Base-by-base conservation (phyloP, 179 eudicot genomes). In the Corrigiola litoralis region DNA sequence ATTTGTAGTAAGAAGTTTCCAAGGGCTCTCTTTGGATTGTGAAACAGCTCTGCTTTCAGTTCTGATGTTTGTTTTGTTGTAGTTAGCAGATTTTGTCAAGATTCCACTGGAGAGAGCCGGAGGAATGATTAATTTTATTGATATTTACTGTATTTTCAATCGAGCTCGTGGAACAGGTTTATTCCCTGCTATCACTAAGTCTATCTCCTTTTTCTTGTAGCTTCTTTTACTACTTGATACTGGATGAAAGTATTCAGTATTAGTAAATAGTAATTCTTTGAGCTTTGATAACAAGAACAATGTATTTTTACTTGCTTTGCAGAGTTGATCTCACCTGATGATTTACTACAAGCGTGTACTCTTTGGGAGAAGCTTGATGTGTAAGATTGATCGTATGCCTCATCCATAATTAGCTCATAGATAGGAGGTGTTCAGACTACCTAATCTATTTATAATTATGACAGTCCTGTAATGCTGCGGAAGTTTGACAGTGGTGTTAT, bases 1-100 rank as follows among this genome's bases (percentile, higher is more conserved):
- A 8, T 52, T 27, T 58, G 48, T 47, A 48, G 10, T 47, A 18
- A 41, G 41, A 41, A 51, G 45, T 42, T 61, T 6, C 7, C 4
- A 33, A 42, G 71, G 16, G 18, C 11, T 44, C 3, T 41, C 17
- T 24, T 20, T 68, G 36, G 25, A n/a, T 37, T 44, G 53, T 44
- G 49, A 50, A 49, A 45, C 57, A 40, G 40, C 12, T 36, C 37
- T 42, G 11, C 59, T 55, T 47, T 69, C 48, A 60, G 2, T 42
- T 64, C 78, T 80, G 72, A 69, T 72, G 64, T 65, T 52, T 44
- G 49, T 70, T 58, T 58, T 50, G 72, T 78, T 77, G 78, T 81
- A 92, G 98, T 80, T 92, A 82, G 98, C 96, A 85, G 98, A 92
- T 82, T 92, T 92, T 79, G 92, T 87, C 63, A 92, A 80, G 80